Evolutionary conservation across 805 yeast genomes (phyloP), one percentile per base, ranked within the genome.

Genomic region (Schwanniomyces polymorphus): DNA sequence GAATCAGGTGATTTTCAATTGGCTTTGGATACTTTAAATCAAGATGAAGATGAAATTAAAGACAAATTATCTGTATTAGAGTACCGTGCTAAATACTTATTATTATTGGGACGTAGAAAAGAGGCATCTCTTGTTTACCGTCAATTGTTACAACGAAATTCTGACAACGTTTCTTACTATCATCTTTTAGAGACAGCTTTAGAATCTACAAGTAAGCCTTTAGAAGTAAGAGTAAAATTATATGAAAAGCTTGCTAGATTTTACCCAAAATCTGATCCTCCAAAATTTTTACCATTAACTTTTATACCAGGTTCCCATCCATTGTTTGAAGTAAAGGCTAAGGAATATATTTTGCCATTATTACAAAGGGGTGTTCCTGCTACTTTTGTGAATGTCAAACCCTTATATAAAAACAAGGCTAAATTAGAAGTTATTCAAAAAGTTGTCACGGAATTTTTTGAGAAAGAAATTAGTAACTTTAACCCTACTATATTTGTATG

Each of bases 321-420:
- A 25, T 64, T 74, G 40, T 82, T 85, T 57, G 68, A 66, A 38
- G 49, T 49, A 8, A 78, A 78, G 45, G 82, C 80, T 6, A 56
- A 67, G 27, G 63, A 64, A 2, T 94, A 91, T 62, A 66, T 91
- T 40, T 48, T 77, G 5, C 65, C 74, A 4, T 88, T 85, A 59
- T 77, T 94, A 57, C 69, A 77, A 51, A 79, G 90, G 46, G 95
- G 96, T 35, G 94, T 91, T 28, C 98, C 98, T 4, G 88, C 97
- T 1, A 79, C 94, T 4, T 94, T 91, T 68, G 86, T 86, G 46
- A 86, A 88, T 56, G 81, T 94, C 42, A 91, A 91, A 67, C 88
- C 95, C 1, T 74, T 91, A 53, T 89, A 88, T 68, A 76, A 72
- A 46, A 78, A 76, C 55, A 47, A 56, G 29, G 50, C 54, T 8